Evolutionary conservation across 2,329 filamentous ascomycete genomes (phyloP).

Genomic region (Diaporthe destruens): DNA sequence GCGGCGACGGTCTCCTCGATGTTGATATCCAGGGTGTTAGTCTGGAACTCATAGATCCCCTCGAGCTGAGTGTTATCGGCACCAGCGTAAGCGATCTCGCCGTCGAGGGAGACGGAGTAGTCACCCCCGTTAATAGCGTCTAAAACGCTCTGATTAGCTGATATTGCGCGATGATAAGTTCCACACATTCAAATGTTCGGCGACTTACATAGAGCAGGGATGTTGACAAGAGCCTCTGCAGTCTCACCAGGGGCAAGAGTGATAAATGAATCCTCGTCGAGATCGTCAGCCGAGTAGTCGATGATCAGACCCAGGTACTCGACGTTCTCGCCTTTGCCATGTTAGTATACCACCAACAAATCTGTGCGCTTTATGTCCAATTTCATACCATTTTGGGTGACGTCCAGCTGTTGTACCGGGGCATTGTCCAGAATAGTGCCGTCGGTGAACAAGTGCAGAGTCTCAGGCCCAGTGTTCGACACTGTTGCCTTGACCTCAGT

Average conservation of each 20-base stretch:
- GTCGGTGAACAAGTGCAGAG: slow-evolving; percentile 28
- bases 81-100: slow-evolving; percentile 19
- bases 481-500: slow-evolving; percentile 26
- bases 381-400: slow-evolving; percentile 22
- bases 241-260: slow-evolving; percentile 34
- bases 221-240: slow-evolving; percentile 21
- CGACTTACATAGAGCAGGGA: slow-evolving; percentile 31
- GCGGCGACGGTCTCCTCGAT: slow-evolving; percentile 17
- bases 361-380: no score
- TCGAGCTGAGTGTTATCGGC: slow-evolving; percentile 24
- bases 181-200: no score
- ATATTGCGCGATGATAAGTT: no score
- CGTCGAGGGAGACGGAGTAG: slow-evolving; percentile 27
- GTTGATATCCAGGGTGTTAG: slow-evolving; percentile 27
- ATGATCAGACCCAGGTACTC: slow-evolving; percentile 31
- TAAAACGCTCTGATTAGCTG: neutral
- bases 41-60: slow-evolving; percentile 33
- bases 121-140: slow-evolving; percentile 28
- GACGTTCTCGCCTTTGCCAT: neutral
- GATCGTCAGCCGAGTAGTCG: slow-evolving; percentile 23
- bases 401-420: slow-evolving; percentile 28
- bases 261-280: slow-evolving; percentile 24
- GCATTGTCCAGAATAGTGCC: slow-evolving; percentile 33
- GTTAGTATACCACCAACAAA: neutral
- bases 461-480: slow-evolving; percentile 26